These are phyloP conservation scores for Calonectria hongkongensis DNA, from an alignment of 2,329 filamentous ascomycete genomes.

Conservation along the genomic window DNA sequence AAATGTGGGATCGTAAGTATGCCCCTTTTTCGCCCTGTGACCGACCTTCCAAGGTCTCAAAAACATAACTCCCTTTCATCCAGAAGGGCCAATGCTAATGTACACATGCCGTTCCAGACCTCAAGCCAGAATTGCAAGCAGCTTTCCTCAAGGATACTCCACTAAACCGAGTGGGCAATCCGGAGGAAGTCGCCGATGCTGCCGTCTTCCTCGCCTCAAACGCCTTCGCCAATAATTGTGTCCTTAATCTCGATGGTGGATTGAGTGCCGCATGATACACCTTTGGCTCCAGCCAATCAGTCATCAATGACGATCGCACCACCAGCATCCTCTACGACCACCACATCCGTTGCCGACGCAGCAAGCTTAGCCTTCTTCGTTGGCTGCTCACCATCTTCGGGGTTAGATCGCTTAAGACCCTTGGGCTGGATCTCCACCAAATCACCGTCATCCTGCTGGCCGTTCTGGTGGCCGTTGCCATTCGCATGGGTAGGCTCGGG, in stretches of 20 bases:
- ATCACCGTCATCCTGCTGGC: slow-evolving; percentile 63
- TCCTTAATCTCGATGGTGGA: slow-evolving; percentile 90
- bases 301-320: slow-evolving; percentile 82
- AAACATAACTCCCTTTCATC: slow-evolving; percentile 36
- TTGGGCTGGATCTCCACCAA: slow-evolving; percentile 53
- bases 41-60: slow-evolving; percentile 33
- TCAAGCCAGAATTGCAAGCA: slow-evolving; percentile 62
- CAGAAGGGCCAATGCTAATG: slow-evolving; percentile 60
- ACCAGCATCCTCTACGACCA: slow-evolving; percentile 71
- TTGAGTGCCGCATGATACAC: slow-evolving; percentile 77
- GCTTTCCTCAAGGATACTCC: slow-evolving; percentile 74
- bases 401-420: slow-evolving; percentile 67
- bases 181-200: slow-evolving; percentile 87
- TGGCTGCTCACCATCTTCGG: slow-evolving; percentile 64
- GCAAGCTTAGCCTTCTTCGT: slow-evolving; percentile 70
- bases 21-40: slow-evolving; percentile 42
- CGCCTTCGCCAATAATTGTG: slow-evolving; percentile 89
- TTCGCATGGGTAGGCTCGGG: slow-evolving; percentile 61
- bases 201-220: slow-evolving; percentile 86
- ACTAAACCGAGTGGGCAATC: slow-evolving; percentile 77
- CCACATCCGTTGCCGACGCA: slow-evolving; percentile 62
- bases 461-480: slow-evolving; percentile 63
- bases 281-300: slow-evolving; percentile 57
- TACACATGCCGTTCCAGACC: slow-evolving; percentile 61
- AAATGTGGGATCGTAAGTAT: slow-evolving; percentile 83